phyloP scores from a whole-genome alignment of 2,329 filamentous ascomycete genomes.

The Colletotrichum chrysophilum region DNA sequence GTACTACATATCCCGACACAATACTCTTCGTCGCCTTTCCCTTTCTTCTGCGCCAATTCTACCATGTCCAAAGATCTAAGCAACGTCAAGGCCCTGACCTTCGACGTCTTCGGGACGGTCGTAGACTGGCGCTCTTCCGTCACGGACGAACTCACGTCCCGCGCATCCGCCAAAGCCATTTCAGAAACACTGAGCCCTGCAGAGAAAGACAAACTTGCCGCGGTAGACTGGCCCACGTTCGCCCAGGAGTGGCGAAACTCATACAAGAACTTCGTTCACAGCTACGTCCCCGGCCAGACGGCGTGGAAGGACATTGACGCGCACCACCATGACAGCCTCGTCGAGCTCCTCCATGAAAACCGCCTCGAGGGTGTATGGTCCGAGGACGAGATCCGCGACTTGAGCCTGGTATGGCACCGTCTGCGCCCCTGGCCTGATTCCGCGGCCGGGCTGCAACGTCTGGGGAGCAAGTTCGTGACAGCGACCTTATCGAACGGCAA shows the following conservation, averaged over 20 bases:
- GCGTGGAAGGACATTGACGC: slow-evolving; percentile 74
- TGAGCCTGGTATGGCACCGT: slow-evolving; percentile 75
- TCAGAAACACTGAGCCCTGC: slow-evolving; percentile 48
- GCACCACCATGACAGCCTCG: slow-evolving; percentile 70
- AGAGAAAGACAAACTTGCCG: slow-evolving; percentile 51
- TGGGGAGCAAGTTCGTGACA: slow-evolving; percentile 61
- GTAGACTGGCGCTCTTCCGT: slow-evolving; percentile 80
- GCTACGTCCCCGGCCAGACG: slow-evolving; percentile 51
- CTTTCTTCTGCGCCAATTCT: background rate
- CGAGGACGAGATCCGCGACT: slow-evolving; percentile 67
- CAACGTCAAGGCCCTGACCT: slow-evolving; percentile 64
- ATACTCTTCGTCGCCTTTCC: background rate
- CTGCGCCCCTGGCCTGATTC: slow-evolving; percentile 74
- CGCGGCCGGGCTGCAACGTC: slow-evolving; percentile 55
- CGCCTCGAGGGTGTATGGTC: slow-evolving; percentile 64
- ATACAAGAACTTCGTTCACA: slow-evolving; percentile 66
- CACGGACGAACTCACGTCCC: slow-evolving; percentile 58
- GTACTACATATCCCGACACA: background rate
- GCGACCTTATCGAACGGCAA: slow-evolving; percentile 81
- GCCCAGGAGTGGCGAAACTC: slow-evolving; percentile 73
- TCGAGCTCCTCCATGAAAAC: slow-evolving; percentile 56
- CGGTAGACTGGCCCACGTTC: slow-evolving; percentile 66
- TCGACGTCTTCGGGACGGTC: slow-evolving; percentile 81
- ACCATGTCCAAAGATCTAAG: background rate
- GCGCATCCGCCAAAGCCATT: slow-evolving; percentile 48